Percentiles rank a stretch among this genome's conserved stretches.
phyloP scores from a whole-genome alignment of 768 basidiomycete species.

The Russula brevipes region DNA sequence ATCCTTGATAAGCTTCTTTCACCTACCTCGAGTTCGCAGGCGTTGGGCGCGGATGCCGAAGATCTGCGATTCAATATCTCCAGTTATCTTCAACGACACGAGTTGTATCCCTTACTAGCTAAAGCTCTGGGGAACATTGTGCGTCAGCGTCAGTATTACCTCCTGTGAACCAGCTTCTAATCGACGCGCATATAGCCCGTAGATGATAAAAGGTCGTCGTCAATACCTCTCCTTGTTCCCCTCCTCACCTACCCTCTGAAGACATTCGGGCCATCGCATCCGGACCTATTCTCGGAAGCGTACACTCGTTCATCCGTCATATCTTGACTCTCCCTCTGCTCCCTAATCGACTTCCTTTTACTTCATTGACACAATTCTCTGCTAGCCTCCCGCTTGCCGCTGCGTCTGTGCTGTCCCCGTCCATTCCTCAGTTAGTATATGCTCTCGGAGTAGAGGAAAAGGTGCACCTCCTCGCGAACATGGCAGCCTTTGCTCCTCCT shows the following conservation, averaged over 20 bases:
- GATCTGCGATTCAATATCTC: conserved; percentile 13
- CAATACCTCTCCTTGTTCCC: conserved; percentile 45
- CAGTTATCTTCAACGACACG: conserved; percentile 2
- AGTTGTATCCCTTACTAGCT: conserved; percentile 8
- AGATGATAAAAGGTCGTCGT: conserved; percentile 51
- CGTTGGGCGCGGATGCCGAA: conserved; percentile 4
- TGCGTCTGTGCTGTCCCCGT: conserved; percentile 33
- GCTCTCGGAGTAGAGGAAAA: conserved; percentile 31
- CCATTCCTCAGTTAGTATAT: conserved; percentile 22
- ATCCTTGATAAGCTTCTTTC: conserved; percentile 9
- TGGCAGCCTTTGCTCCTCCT: conserved; percentile 58
- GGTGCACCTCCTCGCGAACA: conserved; percentile 68
- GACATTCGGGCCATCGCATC: neutral
- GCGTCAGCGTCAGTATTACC: conserved; percentile 28
- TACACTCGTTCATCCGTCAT: conserved; percentile 15
- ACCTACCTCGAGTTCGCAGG: conserved; percentile 9
- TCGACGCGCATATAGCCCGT: conserved; percentile 39
- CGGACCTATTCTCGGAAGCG: conserved; percentile 15
- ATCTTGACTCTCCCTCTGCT: conserved; percentile 53
- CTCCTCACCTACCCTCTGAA: conserved; percentile 66
- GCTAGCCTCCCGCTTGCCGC: conserved; percentile 54
- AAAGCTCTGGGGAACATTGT: conserved; percentile 53
- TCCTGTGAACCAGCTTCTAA: neutral
- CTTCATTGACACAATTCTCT: conserved; percentile 59
- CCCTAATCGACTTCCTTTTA: conserved; percentile 65